Conservation (phyloP, 192 early-diverging fungal species). For the Funneliformis mosseae region DNA sequence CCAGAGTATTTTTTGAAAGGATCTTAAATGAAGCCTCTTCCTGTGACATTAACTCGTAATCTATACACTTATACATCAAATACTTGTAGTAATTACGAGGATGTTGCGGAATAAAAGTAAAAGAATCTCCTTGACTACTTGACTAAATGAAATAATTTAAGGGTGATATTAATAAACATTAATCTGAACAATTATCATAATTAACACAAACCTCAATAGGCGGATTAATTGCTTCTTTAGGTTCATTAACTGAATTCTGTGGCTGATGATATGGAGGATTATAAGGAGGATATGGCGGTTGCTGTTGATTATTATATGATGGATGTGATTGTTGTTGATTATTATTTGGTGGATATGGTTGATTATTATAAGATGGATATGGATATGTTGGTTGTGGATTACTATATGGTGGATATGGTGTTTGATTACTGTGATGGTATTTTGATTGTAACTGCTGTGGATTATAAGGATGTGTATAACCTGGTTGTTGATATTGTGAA, state of each 20-base stretch:
- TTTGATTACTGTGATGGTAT: not conserved
- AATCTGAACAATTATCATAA: not conserved
- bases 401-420: constrained; percentile 1
- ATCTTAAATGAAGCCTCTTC: constrained; percentile 43
- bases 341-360: too few relatives aligned
- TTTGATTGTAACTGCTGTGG: not conserved
- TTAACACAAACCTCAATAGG: not conserved
- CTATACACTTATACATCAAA: constrained; percentile 64
- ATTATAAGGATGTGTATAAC: not conserved
- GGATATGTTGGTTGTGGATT: not conserved
- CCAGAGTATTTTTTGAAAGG: constrained; percentile 57
- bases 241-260: not conserved
- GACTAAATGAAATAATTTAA: not conserved
- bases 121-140: constrained; percentile 21
- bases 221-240: not conserved
- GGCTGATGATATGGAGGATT: not conserved
- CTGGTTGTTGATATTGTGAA: not conserved
- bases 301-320: not conserved
- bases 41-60: constrained; percentile 54
- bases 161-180: not conserved
- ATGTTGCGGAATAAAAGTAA: constrained; percentile 59
- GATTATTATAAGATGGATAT: too few relatives aligned
- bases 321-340: too few relatives aligned
- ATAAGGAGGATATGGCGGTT: not conserved
- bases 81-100: constrained; percentile 62